These are phyloP conservation scores for Selenicereus undatus DNA, from an alignment of 148 eudicot genomes.

Conservation along the genomic window DNA sequence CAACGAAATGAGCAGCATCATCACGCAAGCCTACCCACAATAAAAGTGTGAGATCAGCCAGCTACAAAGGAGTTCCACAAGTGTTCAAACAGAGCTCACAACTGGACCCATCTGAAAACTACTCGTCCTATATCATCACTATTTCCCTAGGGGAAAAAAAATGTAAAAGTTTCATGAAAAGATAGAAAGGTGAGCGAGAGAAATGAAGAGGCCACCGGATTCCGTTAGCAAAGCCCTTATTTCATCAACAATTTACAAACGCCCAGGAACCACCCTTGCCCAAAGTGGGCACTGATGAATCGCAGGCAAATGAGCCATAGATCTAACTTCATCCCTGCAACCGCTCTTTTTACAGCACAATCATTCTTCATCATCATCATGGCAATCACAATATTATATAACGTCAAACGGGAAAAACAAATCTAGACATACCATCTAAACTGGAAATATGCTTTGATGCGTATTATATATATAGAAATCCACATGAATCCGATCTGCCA, in stretches of 20 bases:
- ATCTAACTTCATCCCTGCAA: slow-evolving; percentile 4
- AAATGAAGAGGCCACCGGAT: slow-evolving; percentile 8
- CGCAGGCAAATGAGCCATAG: slow-evolving; percentile 26
- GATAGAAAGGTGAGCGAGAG: background rate
- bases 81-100: background rate
- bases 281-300: background rate
- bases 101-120: slow-evolving; percentile 18
- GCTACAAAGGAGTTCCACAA: slow-evolving; percentile 11
- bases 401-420: slow-evolving; percentile 12
- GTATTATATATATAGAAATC: slow-evolving; percentile 21
- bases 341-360: slow-evolving; percentile 27
- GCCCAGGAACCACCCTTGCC: slow-evolving; percentile 12
- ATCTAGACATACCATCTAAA: slow-evolving; percentile 32
- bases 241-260: slow-evolving; percentile 37
- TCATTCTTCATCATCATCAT: slow-evolving; percentile 23
- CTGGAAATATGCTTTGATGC: slow-evolving; percentile 1
- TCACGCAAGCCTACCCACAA: background rate
- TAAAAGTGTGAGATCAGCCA: slow-evolving; percentile 9
- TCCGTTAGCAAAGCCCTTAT: slow-evolving; percentile 35
- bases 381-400: slow-evolving; percentile 10
- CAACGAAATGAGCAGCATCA: slow-evolving; percentile 14
- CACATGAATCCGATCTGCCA: slow-evolving; percentile 12
- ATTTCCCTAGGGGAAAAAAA: background rate
- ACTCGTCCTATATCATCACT: slow-evolving; percentile 21
- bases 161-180: background rate